These are phyloP conservation scores for Erodium trifolium DNA, from an alignment of 441 rosid genomes.

Conservation along the genomic window DNA sequence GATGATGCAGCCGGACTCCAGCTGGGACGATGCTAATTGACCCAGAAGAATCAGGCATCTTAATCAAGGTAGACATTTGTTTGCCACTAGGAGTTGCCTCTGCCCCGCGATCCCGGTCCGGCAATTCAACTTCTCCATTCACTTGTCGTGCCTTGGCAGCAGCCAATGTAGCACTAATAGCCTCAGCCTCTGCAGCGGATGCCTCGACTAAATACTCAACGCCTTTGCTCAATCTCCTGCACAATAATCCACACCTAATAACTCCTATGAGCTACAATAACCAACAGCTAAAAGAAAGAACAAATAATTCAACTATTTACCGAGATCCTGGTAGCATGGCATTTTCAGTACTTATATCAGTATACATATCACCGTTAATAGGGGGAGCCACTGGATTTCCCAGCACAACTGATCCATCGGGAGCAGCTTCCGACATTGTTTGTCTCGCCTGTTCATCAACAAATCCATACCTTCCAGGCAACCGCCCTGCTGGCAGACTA, in stretches of 20 bases:
- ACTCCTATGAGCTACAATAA: slow-evolving; percentile 1
- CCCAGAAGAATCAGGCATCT: slow-evolving; percentile 60
- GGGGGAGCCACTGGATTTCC: slow-evolving; percentile 96
- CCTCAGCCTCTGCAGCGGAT: slow-evolving; percentile 98
- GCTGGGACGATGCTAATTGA: slow-evolving; percentile 50
- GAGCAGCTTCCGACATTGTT: slow-evolving; percentile 43
- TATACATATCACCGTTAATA: slow-evolving; percentile 77
- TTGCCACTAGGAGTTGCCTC: slow-evolving; percentile 98
- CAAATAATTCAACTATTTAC: slow-evolving; percentile 33
- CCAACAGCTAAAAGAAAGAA: slow-evolving; percentile 7
- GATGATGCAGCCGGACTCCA: slow-evolving; percentile 90
- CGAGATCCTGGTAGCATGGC: slow-evolving; percentile 69
- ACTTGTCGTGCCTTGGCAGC: slow-evolving; percentile 95
- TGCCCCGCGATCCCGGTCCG: slow-evolving; percentile 75
- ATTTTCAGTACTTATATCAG: slow-evolving; percentile 91
- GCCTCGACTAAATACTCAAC: slow-evolving; percentile 97
- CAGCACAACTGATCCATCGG: slow-evolving; percentile 86
- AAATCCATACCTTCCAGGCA: slow-evolving; percentile 69
- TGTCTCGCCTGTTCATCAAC: slow-evolving; percentile 71
- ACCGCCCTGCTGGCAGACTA: slow-evolving; percentile 44
- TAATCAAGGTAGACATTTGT: slow-evolving; percentile 52
- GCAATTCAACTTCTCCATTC: slow-evolving; percentile 86
- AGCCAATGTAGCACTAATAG: slow-evolving; percentile 88
- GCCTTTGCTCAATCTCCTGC: slow-evolving; percentile 81
- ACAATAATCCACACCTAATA: slow-evolving; percentile 19